Conservation (phyloP, 352 stramenopile genomes). For the Thraustochytrium sp. region DNA sequence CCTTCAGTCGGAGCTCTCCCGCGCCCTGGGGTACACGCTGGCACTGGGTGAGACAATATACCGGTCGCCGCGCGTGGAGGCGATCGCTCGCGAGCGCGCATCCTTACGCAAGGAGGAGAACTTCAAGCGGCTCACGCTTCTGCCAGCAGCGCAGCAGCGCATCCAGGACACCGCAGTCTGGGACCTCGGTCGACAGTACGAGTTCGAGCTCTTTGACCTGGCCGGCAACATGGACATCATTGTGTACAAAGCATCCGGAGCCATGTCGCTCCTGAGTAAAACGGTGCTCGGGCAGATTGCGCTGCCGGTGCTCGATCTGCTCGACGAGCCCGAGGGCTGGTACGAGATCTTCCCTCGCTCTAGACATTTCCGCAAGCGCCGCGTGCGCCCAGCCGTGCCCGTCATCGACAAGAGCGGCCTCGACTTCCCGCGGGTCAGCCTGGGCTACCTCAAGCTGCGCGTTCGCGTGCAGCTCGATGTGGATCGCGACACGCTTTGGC, state of each 20-base stretch:
- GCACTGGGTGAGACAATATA: not conserved
- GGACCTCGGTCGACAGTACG: not conserved
- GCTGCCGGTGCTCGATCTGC: not conserved
- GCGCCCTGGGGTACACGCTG: not conserved
- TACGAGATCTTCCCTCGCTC: slow-evolving; percentile 12
- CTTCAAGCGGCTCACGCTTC: not conserved
- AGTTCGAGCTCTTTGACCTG: not conserved
- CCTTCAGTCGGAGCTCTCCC: not conserved
- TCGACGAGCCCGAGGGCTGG: not conserved
- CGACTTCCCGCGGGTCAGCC: not conserved
- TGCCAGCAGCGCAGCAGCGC: not conserved
- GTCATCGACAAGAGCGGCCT: slow-evolving; percentile 22
- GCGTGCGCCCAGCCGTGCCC: not conserved
- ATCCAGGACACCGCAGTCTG: not conserved
- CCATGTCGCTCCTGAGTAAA: not conserved
- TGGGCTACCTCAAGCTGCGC: not conserved
- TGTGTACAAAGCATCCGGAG: not conserved
- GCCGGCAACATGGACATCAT: not conserved
- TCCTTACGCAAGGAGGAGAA: not conserved
- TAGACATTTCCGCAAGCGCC: not conserved
- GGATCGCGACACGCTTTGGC: not conserved
- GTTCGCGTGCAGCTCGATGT: not conserved
- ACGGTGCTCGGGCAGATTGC: not conserved
- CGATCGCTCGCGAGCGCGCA: not conserved
- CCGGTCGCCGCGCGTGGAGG: not conserved